These are phyloP conservation scores for Cytospora schulzeri DNA, from an alignment of 2,329 filamentous ascomycete genomes.

Conservation along the genomic window DNA sequence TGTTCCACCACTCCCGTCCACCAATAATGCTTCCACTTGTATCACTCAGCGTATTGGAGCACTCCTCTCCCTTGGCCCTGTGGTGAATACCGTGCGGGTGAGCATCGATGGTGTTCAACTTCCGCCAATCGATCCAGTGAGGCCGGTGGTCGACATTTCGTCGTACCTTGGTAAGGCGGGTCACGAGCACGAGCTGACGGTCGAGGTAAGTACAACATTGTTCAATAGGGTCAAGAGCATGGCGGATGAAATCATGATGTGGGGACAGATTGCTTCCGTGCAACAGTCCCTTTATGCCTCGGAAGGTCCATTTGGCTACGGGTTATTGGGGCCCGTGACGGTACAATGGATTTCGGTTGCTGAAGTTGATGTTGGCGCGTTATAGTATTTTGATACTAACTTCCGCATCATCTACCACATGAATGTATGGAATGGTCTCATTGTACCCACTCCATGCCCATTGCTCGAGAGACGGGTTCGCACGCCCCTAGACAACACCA, in stretches of 20 bases:
- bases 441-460: neutral
- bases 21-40: neutral
- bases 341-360: slow-evolving; percentile 12
- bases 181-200: slow-evolving; percentile 5
- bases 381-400: neutral
- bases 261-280: slow-evolving; percentile 15
- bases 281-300: slow-evolving; percentile 9
- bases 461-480: neutral
- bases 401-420: no score
- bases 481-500: neutral
- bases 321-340: slow-evolving; percentile 8
- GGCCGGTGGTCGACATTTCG: slow-evolving; percentile 16
- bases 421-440: neutral
- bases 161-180: neutral
- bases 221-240: slow-evolving; percentile 13
- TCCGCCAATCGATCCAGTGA: slow-evolving; percentile 17
- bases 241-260: slow-evolving; percentile 6
- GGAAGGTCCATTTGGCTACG: slow-evolving; percentile 10
- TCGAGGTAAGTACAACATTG: slow-evolving; percentile 14
- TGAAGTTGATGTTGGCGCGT: neutral
- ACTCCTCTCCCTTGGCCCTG: slow-evolving; percentile 14
- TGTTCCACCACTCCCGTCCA: slow-evolving; percentile 6
- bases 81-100: slow-evolving; percentile 19
- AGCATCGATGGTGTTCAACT: slow-evolving; percentile 20
- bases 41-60: slow-evolving; percentile 7